Evolutionary conservation across 2,329 filamentous ascomycete genomes (phyloP), one percentile per base, ranked within the genome.

Genomic region (Aureobasidium sp.): DNA sequence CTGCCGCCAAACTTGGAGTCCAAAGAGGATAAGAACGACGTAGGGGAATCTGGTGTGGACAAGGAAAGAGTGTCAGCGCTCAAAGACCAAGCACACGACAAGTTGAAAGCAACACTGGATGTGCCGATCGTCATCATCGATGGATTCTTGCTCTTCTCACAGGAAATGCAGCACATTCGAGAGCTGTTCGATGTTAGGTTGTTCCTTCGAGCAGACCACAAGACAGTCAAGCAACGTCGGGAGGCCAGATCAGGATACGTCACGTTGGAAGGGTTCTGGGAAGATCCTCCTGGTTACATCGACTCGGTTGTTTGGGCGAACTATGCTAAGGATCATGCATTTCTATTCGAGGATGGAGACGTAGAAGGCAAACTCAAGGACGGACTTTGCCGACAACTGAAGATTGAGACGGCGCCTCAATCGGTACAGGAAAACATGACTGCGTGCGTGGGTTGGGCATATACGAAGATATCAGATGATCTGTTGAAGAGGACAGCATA

Each of bases 251-350:
- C 79, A 59, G 87, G 87, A 10, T 93, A 93, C 66, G 86, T 89
- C 25, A 91, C 88, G 39, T 65, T 71, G 32, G 76, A 96, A 63
- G 91, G 90, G 24, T 98, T 96, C 72, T 98, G 93, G 93, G 79
- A 84, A 54, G 93, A 98, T 68, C 93, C 93, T 0, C 89, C 89
- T 0, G 90, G 88, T 0, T 98, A 97, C 67, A 90, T 97, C 32
- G 90, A 97, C 66, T 80, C 86, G 66, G 79, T 98, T 52, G 93
- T 98, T 4, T 98, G 93, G 93, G 91, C 91, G 3, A 91, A 95
- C 62, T 97, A 96, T 68, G 87, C 86, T 3, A 75, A 79, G 50
- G 81, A 89, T 62, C 90, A 97, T 71, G 74, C 74, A 19, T 95
- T 88, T 77, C 73, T 98, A 67, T 93, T 96, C 64, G 70, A 83